Evolutionary conservation across 176 grass and related monocot genomes (phyloP).

Genomic region (Metroxylon sagu): DNA sequence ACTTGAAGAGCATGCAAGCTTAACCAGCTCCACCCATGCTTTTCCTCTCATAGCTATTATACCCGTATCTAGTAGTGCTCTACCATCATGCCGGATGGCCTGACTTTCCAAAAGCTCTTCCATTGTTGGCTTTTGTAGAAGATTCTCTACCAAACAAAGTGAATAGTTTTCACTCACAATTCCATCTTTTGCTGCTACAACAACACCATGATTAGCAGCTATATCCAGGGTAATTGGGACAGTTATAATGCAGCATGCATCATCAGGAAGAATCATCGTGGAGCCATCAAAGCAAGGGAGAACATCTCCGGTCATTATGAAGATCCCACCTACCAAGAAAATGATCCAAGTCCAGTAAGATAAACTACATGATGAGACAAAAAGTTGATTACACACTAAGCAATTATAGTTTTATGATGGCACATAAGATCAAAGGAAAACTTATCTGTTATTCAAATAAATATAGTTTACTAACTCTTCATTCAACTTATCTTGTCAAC

Average conservation of each 20-base stretch:
- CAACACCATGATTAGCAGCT: conserved; percentile 81
- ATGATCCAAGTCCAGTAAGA: conserved; percentile 4
- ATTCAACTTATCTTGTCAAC: too few species aligned
- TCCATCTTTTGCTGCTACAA: conserved; percentile 54
- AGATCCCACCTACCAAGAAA: conserved; percentile 58
- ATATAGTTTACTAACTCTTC: too few species aligned
- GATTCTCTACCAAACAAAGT: conserved; percentile 55
- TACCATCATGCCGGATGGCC: conserved; percentile 68
- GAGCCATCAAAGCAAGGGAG: conserved; percentile 87
- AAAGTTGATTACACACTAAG: too few species aligned
- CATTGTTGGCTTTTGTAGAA: conserved; percentile 78
- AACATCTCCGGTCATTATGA: conserved; percentile 98
- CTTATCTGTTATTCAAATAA: too few species aligned
- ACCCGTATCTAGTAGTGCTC: conserved; percentile 77
- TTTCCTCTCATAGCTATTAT: conserved; percentile 78
- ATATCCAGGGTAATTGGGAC: conserved; percentile 70
- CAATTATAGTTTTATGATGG: too few species aligned
- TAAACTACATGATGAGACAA: conserved; percentile 12
- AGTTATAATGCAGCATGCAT: conserved; percentile 65
- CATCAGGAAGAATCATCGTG: conserved; percentile 56
- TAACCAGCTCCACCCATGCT: conserved; percentile 72
- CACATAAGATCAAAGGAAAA: too few species aligned
- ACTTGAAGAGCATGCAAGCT: conserved; percentile 53
- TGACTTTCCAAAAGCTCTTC: conserved; percentile 45
- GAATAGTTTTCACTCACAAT: conserved; percentile 30